Evolutionary conservation across 371 early-diverging fungal genomes (phyloP), one percentile per base, ranked within the genome.

Genomic region (Mucor lusitanicus): DNA sequence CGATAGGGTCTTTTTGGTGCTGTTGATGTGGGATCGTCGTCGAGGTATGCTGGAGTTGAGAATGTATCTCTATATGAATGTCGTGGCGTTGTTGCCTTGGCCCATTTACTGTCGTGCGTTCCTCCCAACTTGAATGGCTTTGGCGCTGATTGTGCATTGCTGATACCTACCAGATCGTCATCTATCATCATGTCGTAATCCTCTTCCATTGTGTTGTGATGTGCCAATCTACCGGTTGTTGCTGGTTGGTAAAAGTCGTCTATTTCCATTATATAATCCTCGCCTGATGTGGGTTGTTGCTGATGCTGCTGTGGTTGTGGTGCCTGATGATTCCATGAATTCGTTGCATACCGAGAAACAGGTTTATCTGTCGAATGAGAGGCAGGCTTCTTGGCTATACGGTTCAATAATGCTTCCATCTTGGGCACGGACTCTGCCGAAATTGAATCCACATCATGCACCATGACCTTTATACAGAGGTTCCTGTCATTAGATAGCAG

Each of bases 381-480:
- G 11, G 35, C 19, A 19, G 40, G 11, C 6, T 44, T 23, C 46
- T 46, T 28, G 15, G 30, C 59, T 32, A 48, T 28, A 28, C 61
- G 39, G 15, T 70, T 72, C 0, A 70, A 35, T 4, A 71, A 71
- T 0, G 57, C 48, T 5, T 64, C 64, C 68, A 78, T 68, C 33
- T 68, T 66, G 0, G 39, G 21, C 35, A 58, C 69, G 5, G 63
- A 65, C 39, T 78, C 78, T 0, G 78, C 61, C 0, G 82, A 79
- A 12, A 82, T 40, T 0, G 77, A 42, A 7, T 68, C 65, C 15
- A 82, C 63, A 3, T 74, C 74, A 59, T 82, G 82, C 3, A 82
- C 63, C 77, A 82, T 79, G n/a, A 74, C 79, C 59, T 82, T 77
- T n/a, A 82, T 77, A 33, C 72, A 75, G 3, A 82, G 63, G 30